A percentile compares a stretch with the other conserved stretches of the same genome.
Conservation (phyloP, 2,329 filamentous ascomycete genomes). For the Ophiostoma sp. region DNA sequence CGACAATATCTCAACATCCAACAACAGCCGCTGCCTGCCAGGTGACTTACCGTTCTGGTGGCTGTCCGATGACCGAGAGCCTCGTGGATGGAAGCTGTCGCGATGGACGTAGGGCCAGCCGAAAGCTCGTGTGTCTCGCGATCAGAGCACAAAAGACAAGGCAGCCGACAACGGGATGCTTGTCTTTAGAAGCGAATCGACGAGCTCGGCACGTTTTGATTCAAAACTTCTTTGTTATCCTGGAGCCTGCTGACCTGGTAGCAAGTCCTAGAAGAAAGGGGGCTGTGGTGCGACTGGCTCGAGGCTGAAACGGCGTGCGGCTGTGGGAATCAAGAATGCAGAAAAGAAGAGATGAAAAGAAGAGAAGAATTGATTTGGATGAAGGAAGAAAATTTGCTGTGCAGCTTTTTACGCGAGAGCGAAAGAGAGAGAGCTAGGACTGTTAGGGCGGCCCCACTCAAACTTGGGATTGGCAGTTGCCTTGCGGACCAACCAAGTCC, state of each 20-base stretch:
- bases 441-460: not conserved
- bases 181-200: constrained; percentile 1
- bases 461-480: constrained; percentile 22
- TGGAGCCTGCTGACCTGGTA: constrained; percentile 5
- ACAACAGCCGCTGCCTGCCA: constrained; percentile 19
- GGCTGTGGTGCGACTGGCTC: constrained; percentile 13
- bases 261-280: not conserved
- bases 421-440: constrained; percentile 1
- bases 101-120: constrained; percentile 10
- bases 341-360: not conserved
- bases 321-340: constrained; percentile 1
- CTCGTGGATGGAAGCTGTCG: constrained; percentile 7
- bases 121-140: constrained; percentile 10
- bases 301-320: constrained; percentile 13
- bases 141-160: constrained; percentile 1
- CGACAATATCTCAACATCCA: not conserved
- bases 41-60: constrained; percentile 24
- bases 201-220: not conserved
- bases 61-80: constrained; percentile 13
- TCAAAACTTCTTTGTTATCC: constrained; percentile 5
- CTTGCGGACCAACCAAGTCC: constrained; percentile 26
- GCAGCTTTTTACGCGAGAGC: not conserved
- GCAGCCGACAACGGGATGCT: constrained; percentile 8
- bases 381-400: constrained; percentile 15
- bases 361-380: not conserved